Evolutionary conservation across 208 protist species (phyloP).

Genomic region (Tritrichomonas foetus): DNA sequence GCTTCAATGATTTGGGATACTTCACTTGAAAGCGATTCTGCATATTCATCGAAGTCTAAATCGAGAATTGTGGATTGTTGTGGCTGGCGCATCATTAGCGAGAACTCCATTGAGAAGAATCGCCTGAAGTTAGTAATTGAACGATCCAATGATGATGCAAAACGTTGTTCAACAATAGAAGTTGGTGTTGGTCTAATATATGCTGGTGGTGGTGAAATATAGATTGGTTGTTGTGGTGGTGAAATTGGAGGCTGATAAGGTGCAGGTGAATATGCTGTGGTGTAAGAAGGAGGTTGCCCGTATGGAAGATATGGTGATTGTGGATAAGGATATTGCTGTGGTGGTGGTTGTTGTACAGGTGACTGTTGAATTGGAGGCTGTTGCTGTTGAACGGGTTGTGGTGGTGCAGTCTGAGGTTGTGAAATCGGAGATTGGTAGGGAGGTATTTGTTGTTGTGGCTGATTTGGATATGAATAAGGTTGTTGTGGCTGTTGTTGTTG

Average conservation of each 20-base stretch:
- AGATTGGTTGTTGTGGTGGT: no score
- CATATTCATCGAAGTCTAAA: conserved; percentile 6
- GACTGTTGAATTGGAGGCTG: no score
- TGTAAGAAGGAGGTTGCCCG: no score
- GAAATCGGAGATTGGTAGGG: no score
- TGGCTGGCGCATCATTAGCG: not conserved
- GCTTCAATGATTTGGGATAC: not conserved
- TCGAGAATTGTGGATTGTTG: no score
- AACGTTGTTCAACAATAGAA: not conserved
- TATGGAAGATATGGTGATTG: no score
- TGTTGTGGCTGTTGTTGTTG: not conserved
- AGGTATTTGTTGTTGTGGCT: not conserved
- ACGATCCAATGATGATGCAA: not conserved
- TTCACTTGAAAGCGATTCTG: not conserved
- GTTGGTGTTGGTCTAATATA: no score
- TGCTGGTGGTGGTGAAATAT: no score
- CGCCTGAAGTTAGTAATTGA: not conserved
- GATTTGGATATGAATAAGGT: not conserved
- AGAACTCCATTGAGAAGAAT: not conserved
- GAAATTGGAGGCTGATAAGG: no score
- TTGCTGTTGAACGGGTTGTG: not conserved
- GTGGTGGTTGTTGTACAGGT: no score
- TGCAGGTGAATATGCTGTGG: no score
- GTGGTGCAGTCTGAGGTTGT: not conserved
- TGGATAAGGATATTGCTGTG: no score